These are phyloP conservation scores for Malus asiatica DNA, from an alignment of 306 rosid species.

Conservation along the genomic window DNA sequence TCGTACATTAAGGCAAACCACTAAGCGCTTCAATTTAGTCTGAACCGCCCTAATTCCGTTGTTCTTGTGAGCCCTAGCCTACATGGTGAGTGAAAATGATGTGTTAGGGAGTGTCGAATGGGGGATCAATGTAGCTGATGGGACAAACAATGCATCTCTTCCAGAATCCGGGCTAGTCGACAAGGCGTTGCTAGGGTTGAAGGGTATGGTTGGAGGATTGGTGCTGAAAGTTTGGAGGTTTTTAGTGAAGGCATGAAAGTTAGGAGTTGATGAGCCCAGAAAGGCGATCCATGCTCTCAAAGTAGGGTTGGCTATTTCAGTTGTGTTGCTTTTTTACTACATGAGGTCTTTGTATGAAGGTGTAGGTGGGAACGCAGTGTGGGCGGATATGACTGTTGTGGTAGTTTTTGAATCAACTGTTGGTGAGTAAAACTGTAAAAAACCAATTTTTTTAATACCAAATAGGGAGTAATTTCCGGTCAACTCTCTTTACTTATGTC, in stretches of 20 bases:
- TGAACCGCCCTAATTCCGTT: background rate
- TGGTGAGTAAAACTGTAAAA: slow-evolving; percentile 23
- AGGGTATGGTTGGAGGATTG: background rate
- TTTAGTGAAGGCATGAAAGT: slow-evolving; percentile 48
- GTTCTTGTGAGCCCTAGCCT: background rate
- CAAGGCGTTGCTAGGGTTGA: background rate
- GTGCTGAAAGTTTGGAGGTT: background rate
- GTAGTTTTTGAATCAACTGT: slow-evolving; percentile 59
- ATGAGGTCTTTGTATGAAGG: slow-evolving; percentile 64
- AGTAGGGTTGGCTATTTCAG: slow-evolving; percentile 65
- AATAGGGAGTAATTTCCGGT: background rate
- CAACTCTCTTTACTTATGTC: background rate
- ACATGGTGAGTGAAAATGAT: background rate
- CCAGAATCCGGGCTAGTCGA: background rate
- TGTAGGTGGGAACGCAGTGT: slow-evolving; percentile 66
- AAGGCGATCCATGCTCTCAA: slow-evolving; percentile 63
- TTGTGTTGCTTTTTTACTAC: slow-evolving; percentile 61
- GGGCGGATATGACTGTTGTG: slow-evolving; percentile 73
- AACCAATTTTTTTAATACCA: background rate
- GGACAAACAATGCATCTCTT: background rate
- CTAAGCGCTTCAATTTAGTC: background rate
- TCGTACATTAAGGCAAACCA: background rate
- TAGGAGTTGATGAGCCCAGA: slow-evolving; percentile 64
- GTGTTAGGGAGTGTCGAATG: background rate
- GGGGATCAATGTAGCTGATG: background rate